phyloP scores from a whole-genome alignment of 257 asterid species.

The Verbascum thapsus region DNA sequence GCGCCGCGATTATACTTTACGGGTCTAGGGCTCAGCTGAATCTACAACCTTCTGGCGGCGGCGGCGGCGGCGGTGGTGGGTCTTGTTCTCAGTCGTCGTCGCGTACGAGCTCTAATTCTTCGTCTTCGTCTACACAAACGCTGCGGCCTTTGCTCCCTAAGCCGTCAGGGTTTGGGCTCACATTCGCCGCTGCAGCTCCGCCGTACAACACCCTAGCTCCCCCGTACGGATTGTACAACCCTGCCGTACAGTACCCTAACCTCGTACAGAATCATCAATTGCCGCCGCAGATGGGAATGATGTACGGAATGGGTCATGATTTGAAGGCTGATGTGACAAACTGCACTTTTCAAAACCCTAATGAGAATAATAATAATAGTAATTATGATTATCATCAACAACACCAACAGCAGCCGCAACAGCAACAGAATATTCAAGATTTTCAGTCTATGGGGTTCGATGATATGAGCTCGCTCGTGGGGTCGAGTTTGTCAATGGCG shows the following conservation, averaged over 20 bases:
- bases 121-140: constrained; percentile 50
- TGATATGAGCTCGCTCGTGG: constrained; percentile 48
- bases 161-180: constrained; percentile 62
- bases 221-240: constrained; percentile 54
- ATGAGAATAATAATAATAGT: background rate
- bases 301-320: constrained; percentile 29
- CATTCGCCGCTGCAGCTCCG: constrained; percentile 37
- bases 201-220: constrained; percentile 26
- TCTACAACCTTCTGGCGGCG: constrained; percentile 55
- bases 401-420: constrained; percentile 24
- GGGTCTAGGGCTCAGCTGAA: constrained; percentile 83
- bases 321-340: constrained; percentile 20
- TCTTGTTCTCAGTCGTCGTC: constrained; percentile 44
- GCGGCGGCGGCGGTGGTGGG: background rate
- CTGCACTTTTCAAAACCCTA: constrained; percentile 56
- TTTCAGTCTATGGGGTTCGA: constrained; percentile 35
- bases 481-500: constrained; percentile 36
- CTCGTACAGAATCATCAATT: constrained; percentile 24
- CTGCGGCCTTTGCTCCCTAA: constrained; percentile 84
- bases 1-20: constrained; percentile 76
- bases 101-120: constrained; percentile 37
- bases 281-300: constrained; percentile 18
- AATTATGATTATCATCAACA: constrained; percentile 18
- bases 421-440: constrained; percentile 25
- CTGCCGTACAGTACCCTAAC: constrained; percentile 49